Evolutionary conservation across 2,329 filamentous ascomycete genomes (phyloP).

Genomic region (Hymenoscyphus fructigenus): DNA sequence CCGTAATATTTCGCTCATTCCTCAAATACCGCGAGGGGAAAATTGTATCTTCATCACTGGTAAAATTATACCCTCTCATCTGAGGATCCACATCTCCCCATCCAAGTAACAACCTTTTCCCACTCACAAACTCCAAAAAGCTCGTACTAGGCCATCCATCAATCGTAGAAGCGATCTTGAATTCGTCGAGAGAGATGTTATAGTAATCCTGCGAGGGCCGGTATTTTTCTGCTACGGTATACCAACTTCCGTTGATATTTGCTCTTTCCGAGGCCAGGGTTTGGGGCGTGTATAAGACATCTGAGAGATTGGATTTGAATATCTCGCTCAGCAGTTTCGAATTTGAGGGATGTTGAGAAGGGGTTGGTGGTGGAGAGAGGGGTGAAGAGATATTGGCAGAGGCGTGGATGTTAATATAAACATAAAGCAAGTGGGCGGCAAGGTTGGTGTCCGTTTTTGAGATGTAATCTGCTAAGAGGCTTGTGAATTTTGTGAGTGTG

Average conservation of each 20-base stretch:
- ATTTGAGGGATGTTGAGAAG: conserved; percentile 44
- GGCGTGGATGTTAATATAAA: conserved; percentile 60
- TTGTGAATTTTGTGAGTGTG: conserved; percentile 49
- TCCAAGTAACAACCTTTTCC: conserved; percentile 53
- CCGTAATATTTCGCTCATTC: conserved; percentile 36
- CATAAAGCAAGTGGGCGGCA: conserved; percentile 51
- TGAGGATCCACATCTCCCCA: conserved; percentile 58
- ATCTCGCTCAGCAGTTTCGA: conserved; percentile 47
- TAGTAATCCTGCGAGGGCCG: conserved; percentile 55
- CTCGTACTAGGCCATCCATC: conserved; percentile 65
- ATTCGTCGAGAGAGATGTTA: conserved; percentile 32
- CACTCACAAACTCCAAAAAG: conserved; percentile 53
- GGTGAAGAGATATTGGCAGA: conserved; percentile 46
- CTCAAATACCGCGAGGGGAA: conserved; percentile 50
- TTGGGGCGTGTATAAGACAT: conserved; percentile 54
- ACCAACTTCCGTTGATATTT: conserved; percentile 61
- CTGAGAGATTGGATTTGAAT: conserved; percentile 47
- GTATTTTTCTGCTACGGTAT: conserved; percentile 41
- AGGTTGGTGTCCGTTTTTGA: conserved; percentile 52
- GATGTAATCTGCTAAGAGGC: conserved; percentile 53
- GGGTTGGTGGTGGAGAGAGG: conserved; percentile 42
- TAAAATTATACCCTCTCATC: conserved; percentile 55
- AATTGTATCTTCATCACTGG: conserved; percentile 48
- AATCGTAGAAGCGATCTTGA: conserved; percentile 45
- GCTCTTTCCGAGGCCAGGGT: conserved; percentile 50